Evolutionary conservation across 1,284 basidiomycete species (phyloP).

Genomic region (Ustilago sp.): DNA sequence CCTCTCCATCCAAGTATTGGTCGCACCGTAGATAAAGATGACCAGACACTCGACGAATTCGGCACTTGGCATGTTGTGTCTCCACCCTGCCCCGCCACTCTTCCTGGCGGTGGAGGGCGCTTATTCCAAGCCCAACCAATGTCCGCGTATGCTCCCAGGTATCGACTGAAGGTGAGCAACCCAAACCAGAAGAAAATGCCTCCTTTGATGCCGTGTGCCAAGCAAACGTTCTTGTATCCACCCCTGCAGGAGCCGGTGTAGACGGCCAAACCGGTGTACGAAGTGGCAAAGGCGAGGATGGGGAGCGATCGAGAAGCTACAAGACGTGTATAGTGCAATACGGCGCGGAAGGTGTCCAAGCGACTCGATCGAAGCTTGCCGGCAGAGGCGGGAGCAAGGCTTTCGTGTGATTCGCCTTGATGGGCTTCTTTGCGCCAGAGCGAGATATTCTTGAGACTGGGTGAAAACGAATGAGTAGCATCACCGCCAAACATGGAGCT

Average conservation of each 20-base stretch:
- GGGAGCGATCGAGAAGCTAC: constrained; percentile 76
- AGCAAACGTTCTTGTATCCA: constrained; percentile 77
- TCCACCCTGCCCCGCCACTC: constrained; percentile 46
- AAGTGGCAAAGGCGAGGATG: constrained; percentile 77
- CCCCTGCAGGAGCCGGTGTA: constrained; percentile 84
- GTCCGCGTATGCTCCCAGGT: constrained; percentile 87
- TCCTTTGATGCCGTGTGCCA: constrained; percentile 91
- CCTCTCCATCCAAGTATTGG: constrained; percentile 95
- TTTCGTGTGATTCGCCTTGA: constrained; percentile 2
- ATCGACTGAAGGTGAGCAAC: constrained; percentile 86
- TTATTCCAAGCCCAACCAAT: constrained; percentile 95
- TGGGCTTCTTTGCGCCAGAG: constrained; percentile 32
- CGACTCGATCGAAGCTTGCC: constrained; percentile 20
- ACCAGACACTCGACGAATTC: constrained; percentile 89
- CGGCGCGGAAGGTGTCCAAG: constrained; percentile 14
- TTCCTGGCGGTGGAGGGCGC: constrained; percentile 39
- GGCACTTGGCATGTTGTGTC: constrained; percentile 71
- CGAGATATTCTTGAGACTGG: constrained; percentile 32
- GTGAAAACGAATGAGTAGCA: neutral
- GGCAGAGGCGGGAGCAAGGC: neutral
- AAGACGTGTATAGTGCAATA: constrained; percentile 47
- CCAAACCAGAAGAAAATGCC: constrained; percentile 76
- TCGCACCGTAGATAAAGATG: constrained; percentile 88
- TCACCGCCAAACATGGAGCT: constrained; percentile 37
- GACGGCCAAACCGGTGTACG: constrained; percentile 78